Conservation (phyloP, 768 basidiomycete species). For the Pisolithus microcarpus region DNA sequence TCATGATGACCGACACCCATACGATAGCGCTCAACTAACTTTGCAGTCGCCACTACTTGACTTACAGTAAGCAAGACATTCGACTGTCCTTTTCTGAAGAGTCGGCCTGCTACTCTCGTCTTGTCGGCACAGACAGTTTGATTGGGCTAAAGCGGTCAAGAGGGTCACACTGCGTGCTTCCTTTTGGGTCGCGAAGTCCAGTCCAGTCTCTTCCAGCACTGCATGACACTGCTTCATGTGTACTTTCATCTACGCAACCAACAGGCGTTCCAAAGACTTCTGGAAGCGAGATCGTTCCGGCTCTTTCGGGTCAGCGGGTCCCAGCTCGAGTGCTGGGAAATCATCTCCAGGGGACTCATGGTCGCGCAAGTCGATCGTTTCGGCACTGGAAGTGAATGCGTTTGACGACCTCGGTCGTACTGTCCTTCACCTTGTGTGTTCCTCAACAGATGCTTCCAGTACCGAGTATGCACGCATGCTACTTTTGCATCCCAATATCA, state of each 20-base stretch:
- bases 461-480: slow-evolving; percentile 74
- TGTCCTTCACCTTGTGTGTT: slow-evolving; percentile 75
- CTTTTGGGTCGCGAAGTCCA: slow-evolving; percentile 12
- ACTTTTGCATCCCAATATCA: slow-evolving; percentile 65
- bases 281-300: slow-evolving; percentile 44
- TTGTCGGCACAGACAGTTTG: slow-evolving; percentile 8
- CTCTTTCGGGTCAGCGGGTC: slow-evolving; percentile 15
- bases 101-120: neutral
- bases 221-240: slow-evolving; percentile 79
- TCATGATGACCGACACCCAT: neutral
- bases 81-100: neutral
- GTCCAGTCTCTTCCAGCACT: slow-evolving; percentile 16
- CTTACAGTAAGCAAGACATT: neutral
- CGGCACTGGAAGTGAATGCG: slow-evolving; percentile 55
- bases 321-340: slow-evolving; percentile 34
- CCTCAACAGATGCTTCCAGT: slow-evolving; percentile 50
- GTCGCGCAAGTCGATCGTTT: slow-evolving; percentile 39
- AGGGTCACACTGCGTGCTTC: slow-evolving; percentile 21
- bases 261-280: slow-evolving; percentile 69
- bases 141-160: slow-evolving; percentile 18
- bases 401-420: slow-evolving; percentile 68
- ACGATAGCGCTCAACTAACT: neutral
- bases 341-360: slow-evolving; percentile 44
- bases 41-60: too few relatives aligned
- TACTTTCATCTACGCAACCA: slow-evolving; percentile 64